Evolutionary conservation across 306 rosid species (phyloP).

Genomic region (Albizia julibrissin): DNA sequence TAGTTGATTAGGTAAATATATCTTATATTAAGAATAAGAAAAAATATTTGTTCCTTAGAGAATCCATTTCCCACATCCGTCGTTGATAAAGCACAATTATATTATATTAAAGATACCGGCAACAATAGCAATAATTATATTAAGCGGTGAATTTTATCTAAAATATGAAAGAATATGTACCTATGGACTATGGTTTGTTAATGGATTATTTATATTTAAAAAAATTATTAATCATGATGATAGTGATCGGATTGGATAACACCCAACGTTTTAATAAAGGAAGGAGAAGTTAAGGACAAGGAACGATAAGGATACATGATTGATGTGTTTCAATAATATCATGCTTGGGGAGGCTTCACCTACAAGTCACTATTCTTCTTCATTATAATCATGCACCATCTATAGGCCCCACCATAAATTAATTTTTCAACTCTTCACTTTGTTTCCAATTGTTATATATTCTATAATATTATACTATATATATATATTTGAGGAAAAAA

Average conservation of each 20-base stretch:
- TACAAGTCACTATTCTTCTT: background rate
- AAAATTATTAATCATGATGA: background rate
- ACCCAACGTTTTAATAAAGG: conserved; percentile 26
- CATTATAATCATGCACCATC: background rate
- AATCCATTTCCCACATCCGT: background rate
- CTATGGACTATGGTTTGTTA: conserved; percentile 20
- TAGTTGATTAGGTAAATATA: too few relatives aligned
- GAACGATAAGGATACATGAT: conserved; percentile 30
- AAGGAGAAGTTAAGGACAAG: conserved; percentile 27
- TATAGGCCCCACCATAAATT: background rate
- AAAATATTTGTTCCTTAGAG: background rate
- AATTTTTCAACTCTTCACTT: background rate
- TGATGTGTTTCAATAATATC: background rate
- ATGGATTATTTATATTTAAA: background rate
- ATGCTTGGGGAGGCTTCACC: conserved; percentile 10
- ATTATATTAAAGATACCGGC: too few relatives aligned
- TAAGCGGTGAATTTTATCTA: background rate
- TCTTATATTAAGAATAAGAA: too few relatives aligned
- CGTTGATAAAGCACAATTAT: too few relatives aligned
- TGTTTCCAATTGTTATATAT: background rate
- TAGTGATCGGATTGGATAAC: conserved; percentile 26
- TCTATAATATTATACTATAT: background rate
- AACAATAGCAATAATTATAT: too few relatives aligned
- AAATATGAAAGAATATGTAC: conserved; percentile 30
- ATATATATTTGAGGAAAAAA: background rate